These are phyloP conservation scores for Priceomyces melissophilus DNA, from an alignment of 805 yeast species.

Conservation along the genomic window DNA sequence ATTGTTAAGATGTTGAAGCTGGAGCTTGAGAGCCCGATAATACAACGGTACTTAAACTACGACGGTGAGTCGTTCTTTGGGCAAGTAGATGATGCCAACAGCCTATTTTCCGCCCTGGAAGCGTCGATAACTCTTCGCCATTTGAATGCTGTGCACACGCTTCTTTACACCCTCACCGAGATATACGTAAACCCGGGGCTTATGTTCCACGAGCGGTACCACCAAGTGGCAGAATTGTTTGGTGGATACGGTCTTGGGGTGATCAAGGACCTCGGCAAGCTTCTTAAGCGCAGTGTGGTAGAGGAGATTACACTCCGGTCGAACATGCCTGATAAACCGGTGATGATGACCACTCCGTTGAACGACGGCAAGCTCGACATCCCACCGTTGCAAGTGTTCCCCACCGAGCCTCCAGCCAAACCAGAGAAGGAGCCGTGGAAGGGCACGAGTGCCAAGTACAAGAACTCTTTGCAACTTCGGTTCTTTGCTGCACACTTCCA, in stretches of 20 bases:
- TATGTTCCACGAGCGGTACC: conserved; percentile 44
- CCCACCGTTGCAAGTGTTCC: conserved; percentile 42
- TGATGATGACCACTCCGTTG: conserved; percentile 40
- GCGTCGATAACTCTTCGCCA: conserved; percentile 34
- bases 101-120: conserved; percentile 5
- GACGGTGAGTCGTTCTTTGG: conserved; percentile 34
- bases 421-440: conserved; percentile 26
- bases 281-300: conserved; percentile 49
- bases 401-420: conserved; percentile 36
- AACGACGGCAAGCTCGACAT: conserved; percentile 24
- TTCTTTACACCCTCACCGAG: conserved; percentile 52
- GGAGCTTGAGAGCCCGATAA: conserved; percentile 24
- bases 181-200: conserved; percentile 54
- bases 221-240: conserved; percentile 39
- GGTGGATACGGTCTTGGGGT: conserved; percentile 40
- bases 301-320: conserved; percentile 58
- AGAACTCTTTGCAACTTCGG: conserved; percentile 58
- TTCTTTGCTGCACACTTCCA: conserved; percentile 49
- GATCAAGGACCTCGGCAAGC: conserved; percentile 37
- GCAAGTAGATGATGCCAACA: conserved; percentile 21
- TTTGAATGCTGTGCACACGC: conserved; percentile 38
- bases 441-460: conserved; percentile 55
- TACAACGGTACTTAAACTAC: conserved; percentile 29
- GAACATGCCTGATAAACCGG: conserved; percentile 44
- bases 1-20: conserved; percentile 32